Conservation (phyloP, 2,329 filamentous ascomycete species). For the Fonsecaea pugnacius region DNA sequence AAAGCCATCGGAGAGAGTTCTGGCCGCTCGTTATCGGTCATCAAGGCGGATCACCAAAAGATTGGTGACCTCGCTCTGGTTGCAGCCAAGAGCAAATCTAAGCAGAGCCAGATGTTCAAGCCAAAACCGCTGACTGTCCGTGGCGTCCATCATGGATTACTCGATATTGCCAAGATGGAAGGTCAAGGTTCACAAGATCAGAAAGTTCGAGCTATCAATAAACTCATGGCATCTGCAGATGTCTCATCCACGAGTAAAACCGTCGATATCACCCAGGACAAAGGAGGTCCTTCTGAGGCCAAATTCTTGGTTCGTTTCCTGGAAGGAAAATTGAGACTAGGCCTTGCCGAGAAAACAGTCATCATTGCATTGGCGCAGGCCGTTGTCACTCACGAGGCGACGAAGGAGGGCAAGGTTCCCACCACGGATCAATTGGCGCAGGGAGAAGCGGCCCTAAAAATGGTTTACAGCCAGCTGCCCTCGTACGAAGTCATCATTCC, state of each 20-base stretch:
- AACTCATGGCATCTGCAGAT: constrained; percentile 89
- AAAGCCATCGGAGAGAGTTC: constrained; percentile 96
- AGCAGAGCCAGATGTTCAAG: constrained; percentile 98
- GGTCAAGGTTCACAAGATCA: constrained; percentile 86
- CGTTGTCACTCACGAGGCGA: constrained; percentile 79
- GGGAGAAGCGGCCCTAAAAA: constrained; percentile 84
- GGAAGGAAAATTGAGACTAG: constrained; percentile 90
- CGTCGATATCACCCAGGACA: constrained; percentile 86
- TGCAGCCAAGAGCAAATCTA: constrained; percentile 91
- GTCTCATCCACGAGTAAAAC: constrained; percentile 71
- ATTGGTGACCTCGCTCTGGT: constrained; percentile 95
- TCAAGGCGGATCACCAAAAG: constrained; percentile 94
- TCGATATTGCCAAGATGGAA: constrained; percentile 83
- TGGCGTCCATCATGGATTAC: constrained; percentile 83
- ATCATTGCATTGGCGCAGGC: constrained; percentile 89
- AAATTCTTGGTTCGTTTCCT: constrained; percentile 93
- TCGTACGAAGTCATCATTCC: constrained; percentile 96
- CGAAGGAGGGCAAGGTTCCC: constrained; percentile 70
- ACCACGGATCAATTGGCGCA: constrained; percentile 77
- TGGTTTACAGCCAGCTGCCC: constrained; percentile 90
- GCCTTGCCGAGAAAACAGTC: constrained; percentile 88
- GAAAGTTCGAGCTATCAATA: constrained; percentile 95
- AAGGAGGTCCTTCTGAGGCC: constrained; percentile 90
- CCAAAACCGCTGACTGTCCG: constrained; percentile 86
- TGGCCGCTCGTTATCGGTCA: constrained; percentile 81